Percentiles rank a stretch among this genome's conserved stretches.
phyloP scores from a whole-genome alignment of 2,329 filamentous ascomycete species.

The Calycina herbarum region DNA sequence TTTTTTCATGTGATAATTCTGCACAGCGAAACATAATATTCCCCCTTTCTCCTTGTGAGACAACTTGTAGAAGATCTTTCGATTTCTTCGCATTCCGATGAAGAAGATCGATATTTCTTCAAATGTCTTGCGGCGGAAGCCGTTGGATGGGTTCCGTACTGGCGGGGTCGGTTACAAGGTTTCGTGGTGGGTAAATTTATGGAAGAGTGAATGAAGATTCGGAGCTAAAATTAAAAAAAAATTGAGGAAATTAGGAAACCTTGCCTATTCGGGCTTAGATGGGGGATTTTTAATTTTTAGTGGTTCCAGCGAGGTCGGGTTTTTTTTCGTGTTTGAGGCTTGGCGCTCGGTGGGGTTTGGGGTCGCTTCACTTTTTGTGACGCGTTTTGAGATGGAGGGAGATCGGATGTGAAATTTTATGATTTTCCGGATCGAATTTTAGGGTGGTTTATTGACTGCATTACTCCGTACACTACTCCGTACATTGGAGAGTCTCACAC shows the following conservation, averaged over 20 bases:
- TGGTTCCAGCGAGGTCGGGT: neutral
- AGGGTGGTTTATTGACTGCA: no score
- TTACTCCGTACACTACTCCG: no score
- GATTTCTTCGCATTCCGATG: neutral
- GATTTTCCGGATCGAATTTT: no score
- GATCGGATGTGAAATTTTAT: conserved; percentile 4
- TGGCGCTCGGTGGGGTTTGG: neutral
- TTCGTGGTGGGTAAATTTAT: neutral
- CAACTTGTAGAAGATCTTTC: neutral
- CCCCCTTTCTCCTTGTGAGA: neutral
- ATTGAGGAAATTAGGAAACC: neutral
- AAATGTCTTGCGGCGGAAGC: neutral
- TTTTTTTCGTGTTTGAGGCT: neutral
- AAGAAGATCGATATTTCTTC: neutral
- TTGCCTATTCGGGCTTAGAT: neutral
- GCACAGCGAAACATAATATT: neutral
- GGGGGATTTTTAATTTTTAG: neutral
- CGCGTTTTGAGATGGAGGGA: neutral
- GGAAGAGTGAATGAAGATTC: neutral
- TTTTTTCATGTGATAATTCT: neutral
- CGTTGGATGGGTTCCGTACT: neutral
- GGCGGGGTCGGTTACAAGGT: neutral
- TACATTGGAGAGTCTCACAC: no score
- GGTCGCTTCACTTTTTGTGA: neutral
- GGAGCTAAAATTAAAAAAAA: conserved; percentile 1